Evolutionary conservation across 2,329 filamentous ascomycete species (phyloP).

Genomic region (Xylaria sp.): DNA sequence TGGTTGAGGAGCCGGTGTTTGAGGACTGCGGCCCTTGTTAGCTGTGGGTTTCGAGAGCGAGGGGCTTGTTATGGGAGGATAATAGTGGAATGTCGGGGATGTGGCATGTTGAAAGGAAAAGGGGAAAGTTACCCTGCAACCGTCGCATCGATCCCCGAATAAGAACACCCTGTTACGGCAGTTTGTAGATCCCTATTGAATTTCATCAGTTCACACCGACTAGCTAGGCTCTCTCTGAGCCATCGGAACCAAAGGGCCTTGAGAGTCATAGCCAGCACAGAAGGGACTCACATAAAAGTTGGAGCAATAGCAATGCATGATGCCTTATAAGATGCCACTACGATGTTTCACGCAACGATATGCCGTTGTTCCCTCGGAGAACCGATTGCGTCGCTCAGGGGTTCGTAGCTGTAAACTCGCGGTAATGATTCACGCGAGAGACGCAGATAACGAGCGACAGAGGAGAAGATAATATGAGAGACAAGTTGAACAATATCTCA

Average conservation of each 20-base stretch:
- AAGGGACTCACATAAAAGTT: conserved; percentile 28
- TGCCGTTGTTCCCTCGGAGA: neutral
- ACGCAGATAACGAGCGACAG: neutral
- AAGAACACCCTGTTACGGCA: conserved; percentile 29
- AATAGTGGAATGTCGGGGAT: neutral
- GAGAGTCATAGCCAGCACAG: too few relatives aligned
- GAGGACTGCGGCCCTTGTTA: neutral
- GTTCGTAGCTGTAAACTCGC: neutral
- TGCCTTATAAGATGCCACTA: neutral
- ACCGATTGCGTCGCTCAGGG: neutral
- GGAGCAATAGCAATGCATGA: conserved; percentile 29
- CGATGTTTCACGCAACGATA: neutral
- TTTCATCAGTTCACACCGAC: neutral
- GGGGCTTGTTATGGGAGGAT: neutral
- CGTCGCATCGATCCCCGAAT: conserved; percentile 29
- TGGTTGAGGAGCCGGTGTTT: conserved; percentile 13
- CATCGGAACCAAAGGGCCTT: too few relatives aligned
- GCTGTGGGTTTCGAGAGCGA: too few relatives aligned
- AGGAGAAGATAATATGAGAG: neutral
- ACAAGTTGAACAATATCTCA: neutral
- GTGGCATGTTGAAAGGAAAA: neutral
- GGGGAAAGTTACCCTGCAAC: conserved; percentile 25
- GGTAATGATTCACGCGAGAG: neutral
- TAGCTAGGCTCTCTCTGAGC: too few relatives aligned
- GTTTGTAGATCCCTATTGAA: conserved; percentile 23